These are phyloP conservation scores for Kodamaea anthophila DNA, from an alignment of 1,139 yeast species.

Conservation along the genomic window DNA sequence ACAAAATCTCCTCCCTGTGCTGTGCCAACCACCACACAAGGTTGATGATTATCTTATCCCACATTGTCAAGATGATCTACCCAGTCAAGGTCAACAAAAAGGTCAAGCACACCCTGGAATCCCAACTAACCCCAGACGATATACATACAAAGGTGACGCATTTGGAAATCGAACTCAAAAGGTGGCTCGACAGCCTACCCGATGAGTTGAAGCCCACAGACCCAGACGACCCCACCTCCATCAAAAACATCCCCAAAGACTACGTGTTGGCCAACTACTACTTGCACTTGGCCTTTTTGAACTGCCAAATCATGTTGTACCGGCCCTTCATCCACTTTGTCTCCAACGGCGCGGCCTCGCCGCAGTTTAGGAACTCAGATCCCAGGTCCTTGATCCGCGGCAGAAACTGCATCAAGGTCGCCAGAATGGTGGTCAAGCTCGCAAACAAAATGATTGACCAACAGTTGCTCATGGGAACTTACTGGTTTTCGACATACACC, in stretches of 20 bases:
- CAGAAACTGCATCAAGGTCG: constrained; percentile 77
- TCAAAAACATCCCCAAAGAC: constrained; percentile 47
- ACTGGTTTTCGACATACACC: constrained; percentile 90
- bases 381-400: constrained; percentile 59
- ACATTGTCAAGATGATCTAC: constrained; percentile 37
- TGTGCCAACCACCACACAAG: constrained; percentile 85
- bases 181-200: constrained; percentile 74
- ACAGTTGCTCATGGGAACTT: constrained; percentile 74
- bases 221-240: constrained; percentile 28
- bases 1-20: constrained; percentile 61
- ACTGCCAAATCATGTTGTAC: constrained; percentile 78
- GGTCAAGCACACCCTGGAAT: constrained; percentile 10
- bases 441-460: constrained; percentile 79
- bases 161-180: constrained; percentile 65
- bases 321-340: constrained; percentile 89
- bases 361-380: constrained; percentile 33
- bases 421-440: constrained; percentile 74
- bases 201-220: constrained; percentile 68
- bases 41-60: constrained; percentile 46
- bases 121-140: constrained; percentile 25
- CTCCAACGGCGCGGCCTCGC: constrained; percentile 41
- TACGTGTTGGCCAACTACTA: constrained; percentile 71
- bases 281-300: constrained; percentile 71
- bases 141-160: constrained; percentile 63
- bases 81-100: constrained; percentile 29